Conservation (phyloP, 345 rosid species). For the Sonneratia caseolaris region DNA sequence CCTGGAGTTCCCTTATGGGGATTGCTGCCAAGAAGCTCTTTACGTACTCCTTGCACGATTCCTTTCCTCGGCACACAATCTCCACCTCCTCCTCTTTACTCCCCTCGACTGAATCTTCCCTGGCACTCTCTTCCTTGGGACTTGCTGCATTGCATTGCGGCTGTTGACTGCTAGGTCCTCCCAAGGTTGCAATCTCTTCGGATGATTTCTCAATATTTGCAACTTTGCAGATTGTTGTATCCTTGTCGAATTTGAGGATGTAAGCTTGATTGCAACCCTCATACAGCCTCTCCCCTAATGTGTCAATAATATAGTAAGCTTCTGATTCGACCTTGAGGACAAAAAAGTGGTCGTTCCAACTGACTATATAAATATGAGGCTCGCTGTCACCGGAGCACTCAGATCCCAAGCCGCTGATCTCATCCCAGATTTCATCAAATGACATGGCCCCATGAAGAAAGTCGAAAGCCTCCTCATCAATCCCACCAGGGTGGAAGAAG, state of each 20-base stretch:
- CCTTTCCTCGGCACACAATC: slow-evolving; percentile 65
- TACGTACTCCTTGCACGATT: slow-evolving; percentile 87
- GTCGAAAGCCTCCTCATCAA: slow-evolving; percentile 63
- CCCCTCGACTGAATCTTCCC: slow-evolving; percentile 11
- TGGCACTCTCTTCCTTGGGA: slow-evolving; percentile 19
- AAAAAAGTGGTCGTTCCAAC: slow-evolving; percentile 54
- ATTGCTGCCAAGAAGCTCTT: slow-evolving; percentile 95
- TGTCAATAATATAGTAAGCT: too few species aligned
- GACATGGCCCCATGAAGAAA: slow-evolving; percentile 87
- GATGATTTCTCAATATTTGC: too few species aligned
- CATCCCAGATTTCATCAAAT: slow-evolving; percentile 93
- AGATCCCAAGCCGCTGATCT: slow-evolving; percentile 44
- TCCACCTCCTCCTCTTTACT: slow-evolving; percentile 31
- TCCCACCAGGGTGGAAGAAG: slow-evolving; percentile 83
- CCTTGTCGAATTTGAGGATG: too few species aligned
- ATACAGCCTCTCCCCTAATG: too few species aligned
- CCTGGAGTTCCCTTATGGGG: slow-evolving; percentile 77
- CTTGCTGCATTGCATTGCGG: slow-evolving; percentile 7
- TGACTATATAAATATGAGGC: slow-evolving; percentile 72
- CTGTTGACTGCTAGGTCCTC: too few species aligned
- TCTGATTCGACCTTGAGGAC: too few species aligned
- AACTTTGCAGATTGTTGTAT: too few species aligned
- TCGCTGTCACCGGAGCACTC: slow-evolving; percentile 29
- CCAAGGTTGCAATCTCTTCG: too few species aligned
- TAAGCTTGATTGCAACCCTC: too few species aligned